These are phyloP conservation scores for Rhododendron griersonianum DNA, from an alignment of 148 eudicot genomes.

Conservation along the genomic window DNA sequence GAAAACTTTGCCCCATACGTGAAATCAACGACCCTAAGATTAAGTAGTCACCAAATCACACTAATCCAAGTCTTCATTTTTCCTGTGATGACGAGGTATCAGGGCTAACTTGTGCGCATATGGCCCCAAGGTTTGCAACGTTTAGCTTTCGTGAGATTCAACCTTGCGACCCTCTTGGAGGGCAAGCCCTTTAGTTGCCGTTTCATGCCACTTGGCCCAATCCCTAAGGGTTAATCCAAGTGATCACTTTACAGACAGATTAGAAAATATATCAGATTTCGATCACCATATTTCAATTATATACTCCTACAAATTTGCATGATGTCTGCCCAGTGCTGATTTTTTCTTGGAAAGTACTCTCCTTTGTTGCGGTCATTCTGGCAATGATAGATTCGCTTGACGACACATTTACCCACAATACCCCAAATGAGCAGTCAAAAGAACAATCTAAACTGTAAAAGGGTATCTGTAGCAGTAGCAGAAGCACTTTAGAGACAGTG, in stretches of 20 bases:
- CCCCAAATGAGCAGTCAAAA: not conserved
- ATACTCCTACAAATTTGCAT: not conserved
- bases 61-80: not conserved
- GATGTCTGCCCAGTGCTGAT: not conserved
- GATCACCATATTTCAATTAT: not conserved
- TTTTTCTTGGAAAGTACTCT: not conserved
- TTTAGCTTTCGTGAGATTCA: not conserved
- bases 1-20: not conserved
- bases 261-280: not conserved
- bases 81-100: not conserved
- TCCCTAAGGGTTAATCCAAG: not conserved
- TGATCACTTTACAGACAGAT: not conserved
- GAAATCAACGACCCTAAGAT: not conserved
- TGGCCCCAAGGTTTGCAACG: not conserved
- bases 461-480: constrained; percentile 9
- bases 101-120: not conserved
- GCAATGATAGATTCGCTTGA: not conserved
- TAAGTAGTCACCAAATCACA: not conserved
- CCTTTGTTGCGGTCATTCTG: not conserved
- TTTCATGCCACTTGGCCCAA: not conserved
- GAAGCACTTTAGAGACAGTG: constrained; percentile 8
- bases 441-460: constrained; percentile 5
- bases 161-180: not conserved
- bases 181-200: not conserved
- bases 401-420: not conserved